phyloP scores from a whole-genome alignment of 2,329 filamentous ascomycete genomes.

The Exophiala sp. region DNA sequence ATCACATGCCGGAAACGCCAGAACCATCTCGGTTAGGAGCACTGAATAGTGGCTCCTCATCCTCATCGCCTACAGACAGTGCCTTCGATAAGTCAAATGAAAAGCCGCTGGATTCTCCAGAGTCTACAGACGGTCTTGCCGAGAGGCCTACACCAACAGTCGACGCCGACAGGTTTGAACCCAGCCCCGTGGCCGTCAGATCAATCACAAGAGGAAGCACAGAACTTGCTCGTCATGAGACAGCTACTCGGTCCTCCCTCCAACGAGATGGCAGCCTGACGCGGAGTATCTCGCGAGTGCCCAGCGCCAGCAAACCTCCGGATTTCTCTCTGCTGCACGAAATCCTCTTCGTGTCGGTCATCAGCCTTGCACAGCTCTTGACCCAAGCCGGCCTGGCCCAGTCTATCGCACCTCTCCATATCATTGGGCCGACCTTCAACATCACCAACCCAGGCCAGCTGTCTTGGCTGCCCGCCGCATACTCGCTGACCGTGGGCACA shows the following conservation, averaged over 20 bases:
- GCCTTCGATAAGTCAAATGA: background rate
- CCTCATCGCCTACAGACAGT: background rate
- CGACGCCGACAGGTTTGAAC: background rate
- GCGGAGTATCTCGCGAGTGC: constrained; percentile 4
- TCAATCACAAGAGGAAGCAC: background rate
- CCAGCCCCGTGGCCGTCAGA: background rate
- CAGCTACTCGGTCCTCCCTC: background rate
- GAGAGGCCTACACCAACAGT: background rate
- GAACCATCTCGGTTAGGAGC: background rate
- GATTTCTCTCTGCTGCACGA: constrained; percentile 21
- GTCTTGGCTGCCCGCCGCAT: constrained; percentile 46
- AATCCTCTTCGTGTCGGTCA: constrained; percentile 37
- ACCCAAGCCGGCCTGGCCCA: constrained; percentile 34
- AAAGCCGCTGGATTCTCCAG: background rate
- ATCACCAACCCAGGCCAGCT: constrained; percentile 37
- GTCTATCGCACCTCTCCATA: constrained; percentile 39
- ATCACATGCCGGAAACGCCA: background rate
- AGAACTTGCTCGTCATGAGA: constrained; percentile 4
- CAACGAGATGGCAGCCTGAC: constrained; percentile 1
- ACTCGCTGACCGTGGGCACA: constrained; percentile 46
- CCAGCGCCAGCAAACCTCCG: constrained; percentile 7
- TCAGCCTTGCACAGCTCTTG: constrained; percentile 44
- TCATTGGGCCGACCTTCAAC: constrained; percentile 42
- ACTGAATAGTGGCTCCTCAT: background rate
- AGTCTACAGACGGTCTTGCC: background rate